Evolutionary conservation across 1,139 yeast genomes (phyloP), one percentile per base, ranked within the genome.

Genomic region (Saccharomyces pastorianus): DNA sequence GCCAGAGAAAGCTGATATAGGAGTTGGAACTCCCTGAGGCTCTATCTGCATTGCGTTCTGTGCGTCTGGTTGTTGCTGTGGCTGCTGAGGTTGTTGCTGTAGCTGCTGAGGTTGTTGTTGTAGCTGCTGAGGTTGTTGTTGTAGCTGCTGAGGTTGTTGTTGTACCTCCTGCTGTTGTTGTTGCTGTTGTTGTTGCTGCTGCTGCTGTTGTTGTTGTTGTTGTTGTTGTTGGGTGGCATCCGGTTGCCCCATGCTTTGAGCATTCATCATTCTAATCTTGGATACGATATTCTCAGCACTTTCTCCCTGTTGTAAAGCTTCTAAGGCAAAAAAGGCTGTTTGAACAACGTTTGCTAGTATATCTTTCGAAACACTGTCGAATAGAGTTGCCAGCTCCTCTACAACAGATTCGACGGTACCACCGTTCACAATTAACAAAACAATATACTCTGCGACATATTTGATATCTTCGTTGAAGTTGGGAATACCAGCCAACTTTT

Each of bases 381-480:
- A 82, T 53, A 88, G 73, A 47, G 82, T 81, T 44, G 79, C 73
- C 46, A 88, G 77, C 66, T 89, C 96, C 8, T 71, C 69, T 6
- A 81, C 77, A 48, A 88, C 85, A 58, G 85, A 88, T 8, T 75
- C 76, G 9, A 84, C 79, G 5, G 83, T 72, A 65, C 86, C 84
- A 61, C 84, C 82, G 63, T 87, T 87, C 27, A 85, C 83, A 56
- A 88, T 83, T 73, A 88, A 76, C 55, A 87, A 79, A 26, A 84
- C 79, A 57, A 89, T 82, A 66, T 82, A 89, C 66, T 89, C 96
- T 14, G 96, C 88, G 46, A 87, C 85, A 66, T 85, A 89, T 49
- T 76, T 81, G 32, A 88, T 83, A 66, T 88, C 95, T 57, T 86
- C 95, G 7, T 68, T 68, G 56, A 77, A 70, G 53, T 73, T 74